A percentile compares a stretch with the other conserved stretches of the same genome.
Conservation (phyloP, 495 filamentous ascomycete species). For the Aspergillus coremiiformis region DNA sequence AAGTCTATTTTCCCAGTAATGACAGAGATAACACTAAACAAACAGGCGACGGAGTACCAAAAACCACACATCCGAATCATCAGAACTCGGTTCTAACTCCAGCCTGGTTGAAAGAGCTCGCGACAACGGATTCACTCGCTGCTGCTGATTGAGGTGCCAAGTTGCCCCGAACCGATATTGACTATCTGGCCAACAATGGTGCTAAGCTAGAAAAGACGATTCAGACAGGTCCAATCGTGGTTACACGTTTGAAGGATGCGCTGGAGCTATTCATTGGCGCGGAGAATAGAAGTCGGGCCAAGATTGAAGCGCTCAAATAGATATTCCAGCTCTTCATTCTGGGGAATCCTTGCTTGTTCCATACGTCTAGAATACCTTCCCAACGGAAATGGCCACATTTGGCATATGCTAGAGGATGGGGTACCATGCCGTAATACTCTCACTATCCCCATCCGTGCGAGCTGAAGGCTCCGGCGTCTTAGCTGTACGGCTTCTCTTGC, state of each 20-base stretch:
- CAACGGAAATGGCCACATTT: no score
- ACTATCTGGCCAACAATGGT: conserved; percentile 21
- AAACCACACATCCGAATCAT: conserved; percentile 16
- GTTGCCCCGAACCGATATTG: conserved; percentile 17
- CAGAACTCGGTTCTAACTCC: conserved; percentile 12
- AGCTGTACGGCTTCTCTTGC: no score
- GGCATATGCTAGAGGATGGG: no score
- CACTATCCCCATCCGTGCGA: no score
- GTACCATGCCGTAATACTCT: no score
- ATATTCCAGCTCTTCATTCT: background rate
- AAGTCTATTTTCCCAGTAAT: background rate
- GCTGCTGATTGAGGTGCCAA: conserved; percentile 18
- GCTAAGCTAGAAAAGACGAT: conserved; percentile 18
- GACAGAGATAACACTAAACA: conserved; percentile 10
- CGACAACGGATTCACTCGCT: conserved; percentile 14
- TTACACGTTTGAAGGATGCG: conserved; percentile 16
- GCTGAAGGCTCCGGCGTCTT: no score
- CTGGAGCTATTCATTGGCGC: conserved; percentile 14
- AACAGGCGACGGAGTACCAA: conserved; percentile 15
- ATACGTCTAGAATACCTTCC: background rate
- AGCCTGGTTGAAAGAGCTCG: conserved; percentile 11
- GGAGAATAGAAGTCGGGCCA: conserved; percentile 17
- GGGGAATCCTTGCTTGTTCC: background rate
- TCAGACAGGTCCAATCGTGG: conserved; percentile 14
- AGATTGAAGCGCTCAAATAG: conserved; percentile 11